These are phyloP conservation scores for Populus alba DNA, from an alignment of 345 rosid species.

Conservation along the genomic window DNA sequence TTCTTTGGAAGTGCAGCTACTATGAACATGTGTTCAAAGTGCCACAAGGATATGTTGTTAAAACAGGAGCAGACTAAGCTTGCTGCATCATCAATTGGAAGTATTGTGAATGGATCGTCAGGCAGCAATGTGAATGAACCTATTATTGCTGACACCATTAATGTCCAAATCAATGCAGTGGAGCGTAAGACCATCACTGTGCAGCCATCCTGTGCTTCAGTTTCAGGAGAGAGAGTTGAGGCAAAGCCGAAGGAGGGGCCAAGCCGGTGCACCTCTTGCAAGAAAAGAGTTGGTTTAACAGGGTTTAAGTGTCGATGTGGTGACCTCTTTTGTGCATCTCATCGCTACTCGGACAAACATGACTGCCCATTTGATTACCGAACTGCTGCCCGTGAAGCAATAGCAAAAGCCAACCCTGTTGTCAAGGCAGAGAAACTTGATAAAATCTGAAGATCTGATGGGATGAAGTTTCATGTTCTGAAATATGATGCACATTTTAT, in stretches of 20 bases:
- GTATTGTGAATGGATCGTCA: conserved; percentile 52
- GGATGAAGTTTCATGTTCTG: conserved; percentile 8
- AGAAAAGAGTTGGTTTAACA: conserved; percentile 58
- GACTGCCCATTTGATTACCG: conserved; percentile 64
- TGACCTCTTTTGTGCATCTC: conserved; percentile 54
- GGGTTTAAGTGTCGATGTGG: conserved; percentile 72
- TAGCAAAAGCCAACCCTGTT: conserved; percentile 64
- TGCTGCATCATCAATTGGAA: conserved; percentile 64
- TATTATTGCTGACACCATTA: conserved; percentile 36
- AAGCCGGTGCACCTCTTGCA: conserved; percentile 50
- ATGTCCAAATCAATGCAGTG: conserved; percentile 36
- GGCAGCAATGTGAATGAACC: conserved; percentile 38
- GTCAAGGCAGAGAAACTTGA: conserved; percentile 67
- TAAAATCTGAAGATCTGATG: conserved; percentile 46
- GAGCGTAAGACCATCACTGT: conserved; percentile 44
- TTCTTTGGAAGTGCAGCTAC: conserved; percentile 91
- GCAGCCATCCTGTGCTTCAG: conserved; percentile 39
- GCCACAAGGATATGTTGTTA: conserved; percentile 71
- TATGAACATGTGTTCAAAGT: conserved; percentile 94
- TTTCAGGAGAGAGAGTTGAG: conserved; percentile 33
- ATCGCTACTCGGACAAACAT: conserved; percentile 74
- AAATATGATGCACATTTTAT: conserved; percentile 29
- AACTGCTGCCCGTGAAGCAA: conserved; percentile 48
- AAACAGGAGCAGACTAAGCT: conserved; percentile 76
- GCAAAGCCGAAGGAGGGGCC: conserved; percentile 73